Base-by-base conservation (phyloP, 305 asterid genomes). In the Withania somnifera region DNA sequence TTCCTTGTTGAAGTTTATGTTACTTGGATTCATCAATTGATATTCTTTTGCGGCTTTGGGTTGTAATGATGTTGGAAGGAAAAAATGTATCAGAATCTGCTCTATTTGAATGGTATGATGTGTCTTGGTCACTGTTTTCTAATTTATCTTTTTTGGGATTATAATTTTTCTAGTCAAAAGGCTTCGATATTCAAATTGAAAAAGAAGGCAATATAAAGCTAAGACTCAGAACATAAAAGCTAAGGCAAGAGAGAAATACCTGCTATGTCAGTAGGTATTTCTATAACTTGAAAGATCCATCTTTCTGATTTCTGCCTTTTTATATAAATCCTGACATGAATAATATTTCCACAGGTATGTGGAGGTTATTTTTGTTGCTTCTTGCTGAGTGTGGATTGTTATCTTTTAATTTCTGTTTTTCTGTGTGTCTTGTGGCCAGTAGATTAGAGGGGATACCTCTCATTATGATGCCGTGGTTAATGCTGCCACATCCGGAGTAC, bases 381-480 rank as follows among this genome's bases (percentile, higher is more conserved):
- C 42, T 69, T 57, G 64, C 53, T 69, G 79, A 9, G 34, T 68
- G 20, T 40, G 54, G 34, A 68, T 77, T 38, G 42, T 78, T 83
- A 11, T 32, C 86, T 47, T 68, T 68, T 68, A 68, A 50, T 77
- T 76, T 50, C 50, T 57, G 28, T 69, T 58, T 56, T 30, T 58
- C 58, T 77, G 34, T 11, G 47, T 79, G 34, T 69, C 26, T 71
- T 82, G 20, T 73, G 86, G 53, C 82, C 78, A 75, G 82, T 89
- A 95, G 97, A 61, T 94, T 84, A 89, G 94, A 90, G 99, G 99
- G 10, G 99, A 94, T 83, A 93, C 99, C 34, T 60, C 97, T 78
- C 98, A 95, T 85, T 95, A 95, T 82, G 98, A 95, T 92, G 94
- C 97, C 5, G 98, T 95, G 86, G 96, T 93, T 17, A 93, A 93